Percentiles rank a stretch among this genome's conserved stretches.
These are phyloP conservation scores for Boletus rubescentipes DNA, from an alignment of 768 basidiomycete species.

Conservation along the genomic window DNA sequence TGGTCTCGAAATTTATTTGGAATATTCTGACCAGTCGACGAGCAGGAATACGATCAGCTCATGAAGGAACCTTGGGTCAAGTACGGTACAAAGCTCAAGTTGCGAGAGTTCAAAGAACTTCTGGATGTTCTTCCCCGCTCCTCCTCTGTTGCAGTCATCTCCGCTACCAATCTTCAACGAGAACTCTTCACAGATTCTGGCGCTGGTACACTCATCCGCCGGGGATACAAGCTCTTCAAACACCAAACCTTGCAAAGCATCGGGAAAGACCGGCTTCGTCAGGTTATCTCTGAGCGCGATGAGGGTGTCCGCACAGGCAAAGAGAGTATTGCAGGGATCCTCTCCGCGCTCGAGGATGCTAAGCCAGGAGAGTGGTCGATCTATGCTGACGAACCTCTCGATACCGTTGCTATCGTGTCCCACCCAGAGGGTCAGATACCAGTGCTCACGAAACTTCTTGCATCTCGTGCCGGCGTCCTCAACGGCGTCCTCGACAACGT, in stretches of 20 bases:
- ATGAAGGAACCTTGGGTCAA: slow-evolving; percentile 99
- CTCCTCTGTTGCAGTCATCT: slow-evolving; percentile 98
- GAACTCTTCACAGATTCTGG: slow-evolving; percentile 99
- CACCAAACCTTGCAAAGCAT: slow-evolving; percentile 77
- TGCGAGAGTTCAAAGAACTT: slow-evolving; percentile 98
- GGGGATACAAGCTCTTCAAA: slow-evolving; percentile 97
- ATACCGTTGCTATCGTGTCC: slow-evolving; percentile 91
- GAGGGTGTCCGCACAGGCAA: slow-evolving; percentile 83
- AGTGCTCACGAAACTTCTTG: slow-evolving; percentile 89
- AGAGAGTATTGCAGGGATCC: slow-evolving; percentile 83
- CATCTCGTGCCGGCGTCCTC: slow-evolving; percentile 84
- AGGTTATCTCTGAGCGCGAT: slow-evolving; percentile 94
- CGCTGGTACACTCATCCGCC: slow-evolving; percentile 95
- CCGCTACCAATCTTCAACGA: slow-evolving; percentile 87
- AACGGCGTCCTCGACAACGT: slow-evolving; percentile 98
- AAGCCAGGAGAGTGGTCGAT: slow-evolving; percentile 86
- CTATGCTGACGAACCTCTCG: slow-evolving; percentile 98
- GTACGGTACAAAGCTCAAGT: slow-evolving; percentile 97
- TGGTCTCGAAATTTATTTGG: neutral
- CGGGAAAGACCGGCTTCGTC: slow-evolving; percentile 92
- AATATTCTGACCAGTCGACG: neutral
- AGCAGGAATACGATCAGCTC: slow-evolving; percentile 88
- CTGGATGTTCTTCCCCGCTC: slow-evolving; percentile 97
- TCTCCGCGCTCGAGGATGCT: slow-evolving; percentile 56
- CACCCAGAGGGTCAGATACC: slow-evolving; percentile 88